Conservation (phyloP, 164 flowering plant species). For the Annona squamosa region DNA sequence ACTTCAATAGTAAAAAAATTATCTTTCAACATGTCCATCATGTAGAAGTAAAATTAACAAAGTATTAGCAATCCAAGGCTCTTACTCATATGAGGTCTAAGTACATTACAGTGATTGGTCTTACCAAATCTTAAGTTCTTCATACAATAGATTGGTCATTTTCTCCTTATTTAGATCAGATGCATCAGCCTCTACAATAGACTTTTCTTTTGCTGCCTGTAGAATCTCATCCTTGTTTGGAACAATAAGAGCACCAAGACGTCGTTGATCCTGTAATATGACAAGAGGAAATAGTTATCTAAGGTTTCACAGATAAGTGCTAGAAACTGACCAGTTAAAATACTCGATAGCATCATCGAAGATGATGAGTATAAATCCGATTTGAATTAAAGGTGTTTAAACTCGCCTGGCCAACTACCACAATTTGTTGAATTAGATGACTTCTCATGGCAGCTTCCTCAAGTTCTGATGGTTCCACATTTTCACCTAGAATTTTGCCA, state of each 20-base stretch:
- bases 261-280: slow-evolving; percentile 68
- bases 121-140: slow-evolving; percentile 67
- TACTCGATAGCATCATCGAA: neutral
- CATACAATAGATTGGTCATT: slow-evolving; percentile 33
- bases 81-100: neutral
- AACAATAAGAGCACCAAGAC: slow-evolving; percentile 82
- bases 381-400: neutral
- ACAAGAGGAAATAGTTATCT: neutral
- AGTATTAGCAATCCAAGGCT: neutral
- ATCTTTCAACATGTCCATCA: neutral
- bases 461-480: slow-evolving; percentile 80
- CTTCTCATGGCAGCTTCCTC: slow-evolving; percentile 90
- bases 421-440: slow-evolving; percentile 72
- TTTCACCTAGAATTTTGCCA: slow-evolving; percentile 57
- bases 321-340: neutral
- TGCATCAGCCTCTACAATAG: slow-evolving; percentile 32
- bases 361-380: neutral
- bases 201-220: slow-evolving; percentile 34
- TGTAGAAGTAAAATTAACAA: neutral
- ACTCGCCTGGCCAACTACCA: slow-evolving; percentile 88
- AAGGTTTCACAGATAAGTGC: neutral
- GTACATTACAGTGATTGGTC: neutral
- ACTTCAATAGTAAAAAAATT: no score
- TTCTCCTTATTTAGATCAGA: slow-evolving; percentile 46
- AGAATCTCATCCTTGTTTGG: slow-evolving; percentile 77